A percentile compares a stretch with the other conserved stretches of the same genome.
phyloP scores from a whole-genome alignment of 495 filamentous ascomycete genomes.

The Aspergillus homomorphus region DNA sequence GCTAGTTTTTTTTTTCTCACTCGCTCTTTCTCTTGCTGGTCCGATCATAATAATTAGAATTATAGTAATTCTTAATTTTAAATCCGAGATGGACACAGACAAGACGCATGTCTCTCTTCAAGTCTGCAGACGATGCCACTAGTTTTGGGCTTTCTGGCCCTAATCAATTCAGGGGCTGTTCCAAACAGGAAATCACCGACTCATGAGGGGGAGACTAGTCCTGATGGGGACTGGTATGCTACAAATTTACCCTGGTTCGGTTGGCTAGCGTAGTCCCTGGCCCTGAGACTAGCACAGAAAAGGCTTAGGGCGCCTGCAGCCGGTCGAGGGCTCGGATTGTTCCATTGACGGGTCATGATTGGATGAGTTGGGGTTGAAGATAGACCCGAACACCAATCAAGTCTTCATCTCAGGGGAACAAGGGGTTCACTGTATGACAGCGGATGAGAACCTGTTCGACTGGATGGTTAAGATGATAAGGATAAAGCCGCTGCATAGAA shows the following conservation, averaged over 20 bases:
- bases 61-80: slow-evolving; percentile 1
- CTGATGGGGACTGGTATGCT: background rate
- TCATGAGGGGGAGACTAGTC: slow-evolving; percentile 5
- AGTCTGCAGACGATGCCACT: slow-evolving; percentile 1
- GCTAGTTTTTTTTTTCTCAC: background rate
- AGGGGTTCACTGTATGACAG: background rate
- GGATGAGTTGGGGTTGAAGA: background rate
- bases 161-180: slow-evolving; percentile 13
- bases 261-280: slow-evolving; percentile 2
- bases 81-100: background rate
- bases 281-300: background rate
- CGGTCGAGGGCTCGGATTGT: background rate
- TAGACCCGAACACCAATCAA: background rate
- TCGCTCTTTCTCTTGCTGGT: background rate
- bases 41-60: background rate
- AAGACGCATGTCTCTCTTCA: slow-evolving; percentile 3
- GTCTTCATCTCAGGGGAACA: background rate
- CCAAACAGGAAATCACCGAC: slow-evolving; percentile 11
- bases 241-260: slow-evolving; percentile 1
- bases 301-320: background rate
- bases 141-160: slow-evolving; percentile 4
- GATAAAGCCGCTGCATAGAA: background rate
- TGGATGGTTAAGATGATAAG: background rate
- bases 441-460: background rate
- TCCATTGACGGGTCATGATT: background rate